Base-by-base conservation (phyloP, 352 stramenopile species). In the Phytophthora europaea region DNA sequence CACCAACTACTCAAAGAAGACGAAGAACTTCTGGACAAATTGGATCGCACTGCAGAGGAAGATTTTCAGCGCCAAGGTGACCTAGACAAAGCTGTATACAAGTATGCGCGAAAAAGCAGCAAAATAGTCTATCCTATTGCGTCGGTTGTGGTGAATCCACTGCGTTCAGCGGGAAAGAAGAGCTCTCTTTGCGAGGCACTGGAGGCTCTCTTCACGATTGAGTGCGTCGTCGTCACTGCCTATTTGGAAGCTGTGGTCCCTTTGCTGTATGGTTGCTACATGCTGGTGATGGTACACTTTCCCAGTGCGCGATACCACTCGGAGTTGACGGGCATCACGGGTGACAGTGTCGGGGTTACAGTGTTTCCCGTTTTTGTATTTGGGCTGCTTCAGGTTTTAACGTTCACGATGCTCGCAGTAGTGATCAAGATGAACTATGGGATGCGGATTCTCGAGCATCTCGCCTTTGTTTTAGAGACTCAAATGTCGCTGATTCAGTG, bases 201-300 rank as follows among this genome's bases (percentile, higher is more conserved):
- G 20, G 47, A 53, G 47, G 20, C 3, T 16, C 47, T 53, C 10
- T 53, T 53, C 4, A 53, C 47, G 6, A 53, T 28, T 8, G 47
- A 53, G 7, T 53, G 47, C 47, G 13, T 53, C 47, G 10, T 53
- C 3, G 20, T 53, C 10, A 28, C 47, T 28, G 47, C 47, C 18
- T 53, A 53, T 10, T 15, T 53, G 10, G 47, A 53, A 28, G 47
- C 20, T 53, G 47, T 60, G 20, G 20, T 31, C 18, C 47, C 47
- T 6, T 13, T 53, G n/a, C 18, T 53, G 6, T 53, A 53, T 26
- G 10, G n/a, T 28, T 9, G n/a, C 47, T 53, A 53, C 47, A 28
- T 53, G 47, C 10, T 53, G 47, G 15, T 28, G 47, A 53, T 53
- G 47, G n/a, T 53, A 20, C 47, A 53, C n/a, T 28, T 53, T 9